Evolutionary conservation across 805 yeast genomes (phyloP).

Genomic region (Pichia nakasei): DNA sequence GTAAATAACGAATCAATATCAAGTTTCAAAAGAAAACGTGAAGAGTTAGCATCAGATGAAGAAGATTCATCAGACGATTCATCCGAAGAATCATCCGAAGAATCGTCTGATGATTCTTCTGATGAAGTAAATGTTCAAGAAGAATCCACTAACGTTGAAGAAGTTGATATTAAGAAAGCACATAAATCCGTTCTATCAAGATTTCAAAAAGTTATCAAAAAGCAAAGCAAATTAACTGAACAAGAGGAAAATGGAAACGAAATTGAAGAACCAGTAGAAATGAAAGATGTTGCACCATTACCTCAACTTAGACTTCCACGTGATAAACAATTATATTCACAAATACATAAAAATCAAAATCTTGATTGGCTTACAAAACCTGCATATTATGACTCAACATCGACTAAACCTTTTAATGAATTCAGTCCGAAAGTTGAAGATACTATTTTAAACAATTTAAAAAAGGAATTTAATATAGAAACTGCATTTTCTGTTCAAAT

Average conservation of each 20-base stretch:
- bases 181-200: constrained; percentile 45
- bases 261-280: constrained; percentile 18
- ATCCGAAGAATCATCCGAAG: neutral
- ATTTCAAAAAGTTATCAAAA: constrained; percentile 36
- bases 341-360: constrained; percentile 27
- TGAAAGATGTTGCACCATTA: constrained; percentile 53
- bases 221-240: constrained; percentile 15
- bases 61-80: constrained; percentile 4
- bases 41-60: neutral
- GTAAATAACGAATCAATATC: constrained; percentile 26
- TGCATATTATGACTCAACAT: constrained; percentile 40
- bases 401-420: constrained; percentile 38
- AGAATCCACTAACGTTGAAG: constrained; percentile 2
- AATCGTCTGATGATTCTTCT: constrained; percentile 4
- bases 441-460: constrained; percentile 38
- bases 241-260: constrained; percentile 13
- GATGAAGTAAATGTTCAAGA: too few relatives aligned
- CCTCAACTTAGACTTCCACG: constrained; percentile 76
- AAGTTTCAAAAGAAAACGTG: constrained; percentile 6
- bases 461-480: constrained; percentile 32
- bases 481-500: constrained; percentile 74
- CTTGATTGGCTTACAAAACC: constrained; percentile 67
- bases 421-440: constrained; percentile 36
- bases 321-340: constrained; percentile 34
- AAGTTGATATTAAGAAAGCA: constrained; percentile 18